Base-by-base conservation (phyloP, 2,329 filamentous ascomycete genomes). In the Amylocarpus encephaloides region DNA sequence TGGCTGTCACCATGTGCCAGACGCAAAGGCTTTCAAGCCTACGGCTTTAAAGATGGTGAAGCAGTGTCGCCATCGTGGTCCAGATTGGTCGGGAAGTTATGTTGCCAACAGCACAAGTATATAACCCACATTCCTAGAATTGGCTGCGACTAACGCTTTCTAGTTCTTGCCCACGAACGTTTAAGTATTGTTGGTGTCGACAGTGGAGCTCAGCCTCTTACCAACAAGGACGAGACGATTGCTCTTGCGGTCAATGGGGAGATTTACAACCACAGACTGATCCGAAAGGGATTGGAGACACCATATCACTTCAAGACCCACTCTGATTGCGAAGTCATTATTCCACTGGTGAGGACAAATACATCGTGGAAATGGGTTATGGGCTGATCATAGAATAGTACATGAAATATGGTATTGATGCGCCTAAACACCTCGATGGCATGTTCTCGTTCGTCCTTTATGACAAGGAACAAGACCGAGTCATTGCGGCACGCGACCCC, bases 391-490 rank as follows among this genome's bases (percentile, higher is more conserved):
- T 29, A 15, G 35, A 48, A 36, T 44, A 95, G 88, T 98, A 98
- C 69, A 80, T 90, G 74, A 83, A 97, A 72, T 81, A 94, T 79
- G 93, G 84, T 65, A 78, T 94, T 61, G 90, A 97, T 66, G 89
- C 92, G 51, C 91, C 93, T 55, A 93, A 92, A 72, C 78, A 89
- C 71, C 83, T 98, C 61, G 93, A 98, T 69, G 93, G 93, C 75
- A 98, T 98, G 93, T 98, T 98, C 80, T 96, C 92, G 13, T 98
- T 94, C 74, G 91, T 98, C 50, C 80, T 98, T 47, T 95, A 95
- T 73, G 93, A 98, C 76, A 95, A 95, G 80, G 85, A 82, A 61
- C 83, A 90, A 70, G 87, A 98, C 76, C 86, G 93, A 60, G 87
- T 90, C 56, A 83, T 98, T 66, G 93, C 93, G 51, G 93, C 93